These are phyloP conservation scores for Diaporthe destruens DNA, from an alignment of 2,329 filamentous ascomycete genomes.

Conservation along the genomic window DNA sequence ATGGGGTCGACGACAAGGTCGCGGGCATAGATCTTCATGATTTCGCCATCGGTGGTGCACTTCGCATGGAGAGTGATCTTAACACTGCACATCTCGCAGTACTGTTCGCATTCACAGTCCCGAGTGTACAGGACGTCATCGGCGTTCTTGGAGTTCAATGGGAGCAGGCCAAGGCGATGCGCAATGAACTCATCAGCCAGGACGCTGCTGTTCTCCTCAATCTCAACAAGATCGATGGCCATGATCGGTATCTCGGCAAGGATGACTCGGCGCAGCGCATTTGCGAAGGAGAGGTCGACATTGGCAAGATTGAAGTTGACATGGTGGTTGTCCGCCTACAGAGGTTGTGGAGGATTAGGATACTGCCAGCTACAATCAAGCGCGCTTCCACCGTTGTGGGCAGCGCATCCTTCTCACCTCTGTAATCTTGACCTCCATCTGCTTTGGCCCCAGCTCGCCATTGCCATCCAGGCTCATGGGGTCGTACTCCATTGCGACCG, in stretches of 20 bases:
- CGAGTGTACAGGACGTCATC: constrained; percentile 87
- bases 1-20: constrained; percentile 82
- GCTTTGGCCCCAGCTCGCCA: constrained; percentile 56
- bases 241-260: constrained; percentile 94
- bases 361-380: neutral
- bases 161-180: constrained; percentile 90
- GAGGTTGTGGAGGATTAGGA: constrained; percentile 43
- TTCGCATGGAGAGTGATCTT: constrained; percentile 86
- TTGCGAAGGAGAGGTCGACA: constrained; percentile 91
- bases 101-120: constrained; percentile 96
- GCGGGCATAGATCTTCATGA: constrained; percentile 94
- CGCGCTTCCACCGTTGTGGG: neutral
- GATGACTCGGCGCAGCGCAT: constrained; percentile 90
- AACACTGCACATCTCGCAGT: constrained; percentile 92
- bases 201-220: constrained; percentile 94
- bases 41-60: constrained; percentile 81
- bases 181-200: constrained; percentile 96
- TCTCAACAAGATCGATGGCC: constrained; percentile 93
- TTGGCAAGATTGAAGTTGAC: constrained; percentile 94
- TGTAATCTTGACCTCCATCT: constrained; percentile 66
- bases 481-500: constrained; percentile 67
- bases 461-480: constrained; percentile 66
- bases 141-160: constrained; percentile 85
- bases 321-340: constrained; percentile 80
- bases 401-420: constrained; percentile 58